Evolutionary conservation across 1,284 basidiomycete species (phyloP).

Genomic region (Phaffia rhodozyma): DNA sequence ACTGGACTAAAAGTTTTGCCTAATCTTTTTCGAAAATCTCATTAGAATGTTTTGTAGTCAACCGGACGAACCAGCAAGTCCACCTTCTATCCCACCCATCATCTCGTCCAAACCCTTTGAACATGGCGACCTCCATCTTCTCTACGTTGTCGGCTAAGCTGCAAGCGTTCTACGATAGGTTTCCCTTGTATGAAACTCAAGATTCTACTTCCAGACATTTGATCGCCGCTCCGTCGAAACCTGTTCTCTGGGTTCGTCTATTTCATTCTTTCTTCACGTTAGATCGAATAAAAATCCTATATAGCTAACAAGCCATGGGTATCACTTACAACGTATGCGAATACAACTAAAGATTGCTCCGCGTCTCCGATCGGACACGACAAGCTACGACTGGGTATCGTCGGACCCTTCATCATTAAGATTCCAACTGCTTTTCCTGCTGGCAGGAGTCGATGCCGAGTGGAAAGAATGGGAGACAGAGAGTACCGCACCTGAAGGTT

Average conservation of each 20-base stretch:
- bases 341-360: no score
- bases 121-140: no score
- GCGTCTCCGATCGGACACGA: not conserved
- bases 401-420: constrained; percentile 8
- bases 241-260: constrained; percentile 9
- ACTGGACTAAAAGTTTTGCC: no score
- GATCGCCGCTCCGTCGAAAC: not conserved
- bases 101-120: no score
- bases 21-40: no score
- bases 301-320: not conserved
- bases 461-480: constrained; percentile 12
- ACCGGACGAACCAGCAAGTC: no score
- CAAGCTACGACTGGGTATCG: not conserved
- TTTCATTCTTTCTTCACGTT: not conserved
- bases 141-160: no score
- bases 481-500: constrained; percentile 10
- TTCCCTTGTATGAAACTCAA: no score
- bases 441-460: constrained; percentile 7
- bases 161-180: no score
- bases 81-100: no score
- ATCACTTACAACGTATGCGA: not conserved
- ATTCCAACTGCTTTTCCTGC: constrained; percentile 7
- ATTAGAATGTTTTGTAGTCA: no score
- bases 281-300: not conserved
- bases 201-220: no score